These are phyloP conservation scores for Symbiodinium pilosum DNA, from an alignment of 73 alveolate species.

Conservation along the genomic window DNA sequence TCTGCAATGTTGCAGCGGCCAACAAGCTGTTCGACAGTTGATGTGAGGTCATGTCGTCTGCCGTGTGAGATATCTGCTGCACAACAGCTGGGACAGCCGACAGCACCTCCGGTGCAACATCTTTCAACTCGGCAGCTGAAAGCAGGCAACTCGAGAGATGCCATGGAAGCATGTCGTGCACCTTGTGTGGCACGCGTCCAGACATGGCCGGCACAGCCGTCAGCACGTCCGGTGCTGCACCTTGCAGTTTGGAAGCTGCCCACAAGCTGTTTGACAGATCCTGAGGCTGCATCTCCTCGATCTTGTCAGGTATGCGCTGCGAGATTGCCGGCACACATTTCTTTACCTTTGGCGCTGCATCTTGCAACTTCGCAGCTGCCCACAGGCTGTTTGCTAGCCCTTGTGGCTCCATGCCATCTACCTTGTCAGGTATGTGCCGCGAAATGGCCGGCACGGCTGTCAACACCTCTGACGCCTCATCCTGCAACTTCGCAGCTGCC, in stretches of 20 bases:
- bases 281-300: neutral
- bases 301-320: neutral
- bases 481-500: constrained; percentile 17
- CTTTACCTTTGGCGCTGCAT: neutral
- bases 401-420: neutral
- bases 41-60: neutral
- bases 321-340: neutral
- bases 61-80: neutral
- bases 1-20: constrained; percentile 42
- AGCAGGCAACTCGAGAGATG: neutral
- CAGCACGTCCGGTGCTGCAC: neutral
- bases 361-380: constrained; percentile 8
- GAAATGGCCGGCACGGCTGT: neutral
- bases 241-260: constrained; percentile 33
- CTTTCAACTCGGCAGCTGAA: neutral
- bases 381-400: constrained; percentile 8
- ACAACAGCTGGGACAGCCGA: neutral
- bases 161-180: neutral
- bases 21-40: neutral
- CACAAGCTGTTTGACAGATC: constrained; percentile 1
- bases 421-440: neutral
- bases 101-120: neutral
- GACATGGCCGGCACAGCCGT: constrained; percentile 15
- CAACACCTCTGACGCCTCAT: neutral
- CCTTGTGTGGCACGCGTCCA: neutral